Conservation (phyloP, 2,329 filamentous ascomycete genomes). For the Trichoderma cornu-damae region DNA sequence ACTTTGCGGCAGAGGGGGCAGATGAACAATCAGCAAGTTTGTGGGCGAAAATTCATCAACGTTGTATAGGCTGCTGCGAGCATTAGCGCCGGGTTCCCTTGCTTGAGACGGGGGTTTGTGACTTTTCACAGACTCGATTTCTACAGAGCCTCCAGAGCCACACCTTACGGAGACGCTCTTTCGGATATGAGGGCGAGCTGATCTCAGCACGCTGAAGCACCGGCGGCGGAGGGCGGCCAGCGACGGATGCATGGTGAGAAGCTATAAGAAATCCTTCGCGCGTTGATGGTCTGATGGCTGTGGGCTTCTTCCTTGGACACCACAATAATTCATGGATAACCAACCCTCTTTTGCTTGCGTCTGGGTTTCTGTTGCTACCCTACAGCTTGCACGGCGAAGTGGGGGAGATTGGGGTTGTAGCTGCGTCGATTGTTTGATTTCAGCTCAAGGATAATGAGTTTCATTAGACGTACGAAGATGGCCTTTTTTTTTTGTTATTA, state of each 20-base stretch:
- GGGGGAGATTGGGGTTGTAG: no score
- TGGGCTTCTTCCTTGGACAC: background rate
- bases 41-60: slow-evolving; percentile 33
- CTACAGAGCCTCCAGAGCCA: slow-evolving; percentile 46
- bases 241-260: background rate
- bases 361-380: background rate
- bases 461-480: no score
- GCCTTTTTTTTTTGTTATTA: no score
- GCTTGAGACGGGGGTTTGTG: background rate
- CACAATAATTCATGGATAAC: no score
- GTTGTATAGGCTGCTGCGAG: slow-evolving; percentile 46
- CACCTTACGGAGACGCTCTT: slow-evolving; percentile 43
- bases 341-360: no score
- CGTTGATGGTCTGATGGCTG: background rate
- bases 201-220: slow-evolving; percentile 5
- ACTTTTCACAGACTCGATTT: slow-evolving; percentile 45
- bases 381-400: no score
- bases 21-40: slow-evolving; percentile 49
- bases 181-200: background rate
- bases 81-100: background rate
- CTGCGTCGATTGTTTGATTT: no score
- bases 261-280: background rate
- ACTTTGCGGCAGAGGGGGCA: slow-evolving; percentile 45
- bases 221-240: background rate
- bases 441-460: no score